Evolutionary conservation across 2,329 filamentous ascomycete genomes (phyloP).

Genomic region (Pseudogymnoascus sp.): DNA sequence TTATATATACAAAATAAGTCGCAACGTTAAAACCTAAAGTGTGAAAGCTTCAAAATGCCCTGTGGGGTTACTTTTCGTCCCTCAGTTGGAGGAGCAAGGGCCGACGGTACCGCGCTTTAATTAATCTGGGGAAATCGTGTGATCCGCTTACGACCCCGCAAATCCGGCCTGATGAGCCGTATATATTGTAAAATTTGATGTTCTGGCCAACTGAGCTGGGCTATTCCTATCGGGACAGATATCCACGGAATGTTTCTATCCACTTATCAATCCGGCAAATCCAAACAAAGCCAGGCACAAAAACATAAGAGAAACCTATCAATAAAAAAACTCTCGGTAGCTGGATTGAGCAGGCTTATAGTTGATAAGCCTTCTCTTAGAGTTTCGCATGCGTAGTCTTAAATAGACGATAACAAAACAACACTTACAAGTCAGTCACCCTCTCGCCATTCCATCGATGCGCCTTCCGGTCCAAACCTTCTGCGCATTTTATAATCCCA

Average conservation of each 20-base stretch:
- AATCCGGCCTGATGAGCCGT: neutral
- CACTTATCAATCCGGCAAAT: neutral
- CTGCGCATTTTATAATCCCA: neutral
- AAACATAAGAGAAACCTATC: neutral
- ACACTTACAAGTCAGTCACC: neutral
- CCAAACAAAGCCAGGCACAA: neutral
- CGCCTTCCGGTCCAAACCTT: neutral
- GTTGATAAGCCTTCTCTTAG: neutral
- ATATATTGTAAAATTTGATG: neutral
- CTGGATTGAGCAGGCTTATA: neutral
- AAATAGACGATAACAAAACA: neutral
- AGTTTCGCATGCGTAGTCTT: too few species aligned
- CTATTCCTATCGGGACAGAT: neutral
- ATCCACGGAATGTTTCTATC: neutral
- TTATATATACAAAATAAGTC: neutral
- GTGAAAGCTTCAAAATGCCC: neutral
- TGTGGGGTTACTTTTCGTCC: neutral
- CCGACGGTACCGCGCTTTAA: neutral
- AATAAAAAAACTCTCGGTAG: neutral
- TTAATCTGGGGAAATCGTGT: neutral
- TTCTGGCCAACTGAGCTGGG: neutral
- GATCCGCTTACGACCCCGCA: neutral
- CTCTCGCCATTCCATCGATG: neutral
- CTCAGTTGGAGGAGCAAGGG: neutral
- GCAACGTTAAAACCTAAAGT: neutral